phyloP scores from a whole-genome alignment of 106 monocot species.

The Acorus calamus region DNA sequence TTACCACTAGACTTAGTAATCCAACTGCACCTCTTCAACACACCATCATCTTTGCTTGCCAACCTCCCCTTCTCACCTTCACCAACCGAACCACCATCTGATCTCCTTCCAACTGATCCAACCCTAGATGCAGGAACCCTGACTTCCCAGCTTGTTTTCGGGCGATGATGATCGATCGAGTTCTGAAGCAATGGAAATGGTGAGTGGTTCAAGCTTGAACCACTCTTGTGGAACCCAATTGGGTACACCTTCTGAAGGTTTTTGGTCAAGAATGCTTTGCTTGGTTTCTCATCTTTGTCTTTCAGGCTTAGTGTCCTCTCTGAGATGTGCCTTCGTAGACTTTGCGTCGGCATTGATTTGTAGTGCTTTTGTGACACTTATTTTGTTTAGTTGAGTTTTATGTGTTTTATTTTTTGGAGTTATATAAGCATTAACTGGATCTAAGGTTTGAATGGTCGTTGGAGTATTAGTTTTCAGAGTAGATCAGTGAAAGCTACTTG shows the following conservation, averaged over 20 bases:
- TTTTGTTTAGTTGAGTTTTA: slow-evolving; percentile 2
- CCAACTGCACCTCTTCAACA: slow-evolving; percentile 75
- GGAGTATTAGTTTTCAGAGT: slow-evolving; percentile 38
- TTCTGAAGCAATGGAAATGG: slow-evolving; percentile 60
- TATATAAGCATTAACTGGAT: background rate
- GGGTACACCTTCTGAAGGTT: slow-evolving; percentile 41
- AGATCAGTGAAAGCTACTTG: slow-evolving; percentile 35
- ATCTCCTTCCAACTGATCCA: slow-evolving; percentile 27
- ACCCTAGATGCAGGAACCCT: slow-evolving; percentile 39
- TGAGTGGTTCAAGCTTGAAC: slow-evolving; percentile 45
- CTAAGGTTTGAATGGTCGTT: slow-evolving; percentile 21
- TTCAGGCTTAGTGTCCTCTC: slow-evolving; percentile 25
- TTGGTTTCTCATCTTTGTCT: slow-evolving; percentile 18
- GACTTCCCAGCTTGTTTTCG: slow-evolving; percentile 51
- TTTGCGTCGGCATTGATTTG: slow-evolving; percentile 22
- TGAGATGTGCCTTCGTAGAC: slow-evolving; percentile 16
- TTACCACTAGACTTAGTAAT: slow-evolving; percentile 81
- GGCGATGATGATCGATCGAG: slow-evolving; percentile 50
- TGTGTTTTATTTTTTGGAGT: background rate
- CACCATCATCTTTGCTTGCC: slow-evolving; percentile 17
- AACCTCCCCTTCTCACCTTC: slow-evolving; percentile 14
- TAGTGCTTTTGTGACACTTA: background rate
- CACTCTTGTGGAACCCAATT: slow-evolving; percentile 37
- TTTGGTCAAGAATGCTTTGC: slow-evolving; percentile 22
- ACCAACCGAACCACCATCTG: slow-evolving; percentile 2